Conservation (phyloP, 2,329 filamentous ascomycete species). For the Coniochaeta hoffmannii region DNA sequence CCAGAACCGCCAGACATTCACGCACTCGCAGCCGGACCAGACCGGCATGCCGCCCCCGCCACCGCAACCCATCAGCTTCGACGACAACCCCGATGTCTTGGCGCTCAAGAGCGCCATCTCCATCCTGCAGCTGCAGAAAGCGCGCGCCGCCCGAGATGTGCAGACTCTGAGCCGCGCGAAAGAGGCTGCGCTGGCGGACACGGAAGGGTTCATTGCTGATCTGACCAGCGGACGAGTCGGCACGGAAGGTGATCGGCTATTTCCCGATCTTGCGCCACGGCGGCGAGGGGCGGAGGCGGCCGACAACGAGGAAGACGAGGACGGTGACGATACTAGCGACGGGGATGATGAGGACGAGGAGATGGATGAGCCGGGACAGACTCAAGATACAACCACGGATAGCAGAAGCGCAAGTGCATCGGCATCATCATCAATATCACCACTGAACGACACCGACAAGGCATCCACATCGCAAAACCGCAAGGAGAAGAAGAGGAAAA, state of each 20-base stretch:
- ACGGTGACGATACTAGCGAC: conserved; percentile 17
- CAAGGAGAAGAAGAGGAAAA: conserved; percentile 10
- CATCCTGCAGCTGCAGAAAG: conserved; percentile 78
- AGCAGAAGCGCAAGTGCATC: background rate
- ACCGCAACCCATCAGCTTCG: conserved; percentile 44
- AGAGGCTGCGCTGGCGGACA: conserved; percentile 60
- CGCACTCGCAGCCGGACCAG: conserved; percentile 35
- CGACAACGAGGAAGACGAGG: conserved; percentile 21
- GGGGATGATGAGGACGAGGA: conserved; percentile 22
- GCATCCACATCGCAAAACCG: conserved; percentile 3
- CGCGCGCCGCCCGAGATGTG: conserved; percentile 70
- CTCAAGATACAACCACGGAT: background rate
- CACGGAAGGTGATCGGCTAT: conserved; percentile 25
- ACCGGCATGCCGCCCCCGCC: conserved; percentile 36
- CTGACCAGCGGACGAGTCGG: conserved; percentile 55
- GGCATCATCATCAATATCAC: background rate
- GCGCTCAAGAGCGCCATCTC: conserved; percentile 80
- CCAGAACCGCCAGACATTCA: conserved; percentile 27
- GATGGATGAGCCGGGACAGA: conserved; percentile 7
- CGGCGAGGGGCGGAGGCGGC: background rate
- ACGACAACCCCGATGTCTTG: conserved; percentile 74
- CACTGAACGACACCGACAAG: conserved; percentile 11
- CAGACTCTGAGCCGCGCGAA: conserved; percentile 62
- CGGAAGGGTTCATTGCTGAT: conserved; percentile 63
- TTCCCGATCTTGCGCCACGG: conserved; percentile 6